Percentiles rank a stretch among this genome's conserved stretches.
These are phyloP conservation scores for Actinomortierella ambigua DNA, from an alignment of 371 early-diverging fungal species.

Conservation along the genomic window DNA sequence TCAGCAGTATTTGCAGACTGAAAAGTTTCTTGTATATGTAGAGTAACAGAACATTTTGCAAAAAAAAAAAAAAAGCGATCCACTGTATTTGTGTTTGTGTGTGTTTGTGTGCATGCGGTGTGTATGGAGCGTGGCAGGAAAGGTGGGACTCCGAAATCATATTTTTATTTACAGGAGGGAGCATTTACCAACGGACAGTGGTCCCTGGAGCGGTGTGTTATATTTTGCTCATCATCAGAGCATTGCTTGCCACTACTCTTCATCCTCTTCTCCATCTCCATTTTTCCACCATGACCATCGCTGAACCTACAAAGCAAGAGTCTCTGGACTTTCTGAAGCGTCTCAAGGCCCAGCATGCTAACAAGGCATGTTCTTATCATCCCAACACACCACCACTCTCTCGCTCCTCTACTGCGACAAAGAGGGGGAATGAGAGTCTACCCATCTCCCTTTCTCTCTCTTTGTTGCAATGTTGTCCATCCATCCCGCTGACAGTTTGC, in stretches of 20 bases:
- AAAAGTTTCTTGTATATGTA: constrained; percentile 49
- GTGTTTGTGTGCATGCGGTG: no score
- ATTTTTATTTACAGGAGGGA: no score
- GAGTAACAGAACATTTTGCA: constrained; percentile 16
- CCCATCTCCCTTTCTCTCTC: neutral
- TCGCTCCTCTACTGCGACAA: neutral
- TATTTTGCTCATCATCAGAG: neutral
- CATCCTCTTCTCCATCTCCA: neutral
- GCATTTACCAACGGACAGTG: no score
- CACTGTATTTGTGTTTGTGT: no score
- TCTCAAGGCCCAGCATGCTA: constrained; percentile 74
- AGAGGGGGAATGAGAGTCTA: neutral
- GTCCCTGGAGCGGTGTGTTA: no score
- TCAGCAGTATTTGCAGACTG: constrained; percentile 39
- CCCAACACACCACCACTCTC: neutral
- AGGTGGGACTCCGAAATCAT: no score
- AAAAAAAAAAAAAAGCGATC: no score
- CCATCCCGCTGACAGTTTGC: neutral
- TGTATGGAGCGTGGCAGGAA: no score
- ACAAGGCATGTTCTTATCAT: constrained; percentile 61
- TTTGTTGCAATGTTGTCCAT: neutral
- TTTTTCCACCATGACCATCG: constrained; percentile 43
- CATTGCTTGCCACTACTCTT: neutral
- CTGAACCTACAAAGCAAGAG: constrained; percentile 76
- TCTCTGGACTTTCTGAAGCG: constrained; percentile 78